Conservation (phyloP, 225 moss, liverwort and hornwort species). For the Sphagnum tenellum region DNA sequence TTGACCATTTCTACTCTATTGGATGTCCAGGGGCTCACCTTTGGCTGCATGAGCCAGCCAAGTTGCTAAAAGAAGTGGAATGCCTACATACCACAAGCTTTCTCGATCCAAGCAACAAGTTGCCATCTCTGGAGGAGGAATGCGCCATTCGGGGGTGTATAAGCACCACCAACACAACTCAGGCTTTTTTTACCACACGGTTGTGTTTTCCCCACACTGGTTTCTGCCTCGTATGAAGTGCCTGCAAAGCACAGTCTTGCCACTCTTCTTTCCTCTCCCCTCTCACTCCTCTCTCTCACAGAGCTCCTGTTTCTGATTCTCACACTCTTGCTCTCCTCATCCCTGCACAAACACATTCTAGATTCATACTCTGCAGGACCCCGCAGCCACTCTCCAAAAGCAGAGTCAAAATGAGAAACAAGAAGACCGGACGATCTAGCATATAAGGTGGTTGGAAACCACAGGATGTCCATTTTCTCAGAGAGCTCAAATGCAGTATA, state of each 20-base stretch:
- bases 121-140: conserved; percentile 52
- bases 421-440: conserved; percentile 28
- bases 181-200: no score
- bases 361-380: conserved; percentile 65
- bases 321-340: conserved; percentile 79
- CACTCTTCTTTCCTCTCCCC: conserved; percentile 75
- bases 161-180: no score
- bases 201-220: no score
- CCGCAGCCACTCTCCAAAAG: conserved; percentile 57
- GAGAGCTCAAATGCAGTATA: no score
- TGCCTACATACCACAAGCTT: conserved; percentile 54
- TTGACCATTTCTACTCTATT: no score
- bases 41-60: neutral
- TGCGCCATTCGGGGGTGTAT: conserved; percentile 23
- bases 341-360: conserved; percentile 81
- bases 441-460: conserved; percentile 25
- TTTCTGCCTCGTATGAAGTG: conserved; percentile 9
- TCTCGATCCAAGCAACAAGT: conserved; percentile 56
- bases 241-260: conserved; percentile 71
- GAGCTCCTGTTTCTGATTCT: conserved; percentile 41
- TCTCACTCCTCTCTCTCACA: conserved; percentile 76
- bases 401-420: conserved; percentile 42
- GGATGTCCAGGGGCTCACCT: neutral
- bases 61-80: neutral
- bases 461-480: no score